phyloP scores from a whole-genome alignment of 2,329 filamentous ascomycete genomes.

The Penicillium concentricum region DNA sequence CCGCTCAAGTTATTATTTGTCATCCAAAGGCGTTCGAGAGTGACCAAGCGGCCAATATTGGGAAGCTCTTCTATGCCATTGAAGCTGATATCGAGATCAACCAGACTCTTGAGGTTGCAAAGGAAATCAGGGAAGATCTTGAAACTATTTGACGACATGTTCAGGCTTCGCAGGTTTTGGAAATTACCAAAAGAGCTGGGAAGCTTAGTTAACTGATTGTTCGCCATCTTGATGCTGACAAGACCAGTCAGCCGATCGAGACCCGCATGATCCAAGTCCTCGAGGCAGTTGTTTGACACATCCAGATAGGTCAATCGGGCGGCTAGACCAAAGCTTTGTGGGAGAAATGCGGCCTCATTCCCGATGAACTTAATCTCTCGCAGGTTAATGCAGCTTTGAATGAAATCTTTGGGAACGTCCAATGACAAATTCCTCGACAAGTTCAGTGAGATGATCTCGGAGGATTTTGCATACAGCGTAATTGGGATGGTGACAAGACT shows the following conservation, averaged over 20 bases:
- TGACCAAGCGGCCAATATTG: constrained; percentile 73
- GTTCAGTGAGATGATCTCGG: constrained; percentile 92
- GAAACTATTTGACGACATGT: constrained; percentile 91
- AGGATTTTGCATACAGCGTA: constrained; percentile 83
- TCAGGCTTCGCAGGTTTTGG: constrained; percentile 74
- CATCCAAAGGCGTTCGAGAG: constrained; percentile 85
- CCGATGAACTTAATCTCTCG: constrained; percentile 95
- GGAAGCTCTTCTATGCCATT: constrained; percentile 81
- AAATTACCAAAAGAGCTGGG: constrained; percentile 83
- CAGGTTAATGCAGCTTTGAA: constrained; percentile 85
- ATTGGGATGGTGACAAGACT: constrained; percentile 96
- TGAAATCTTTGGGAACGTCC: constrained; percentile 92
- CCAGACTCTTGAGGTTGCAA: constrained; percentile 75
- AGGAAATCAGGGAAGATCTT: constrained; percentile 82
- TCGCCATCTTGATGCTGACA: constrained; percentile 87
- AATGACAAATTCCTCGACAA: constrained; percentile 88
- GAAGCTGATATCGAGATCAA: constrained; percentile 95
- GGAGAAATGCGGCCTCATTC: constrained; percentile 85
- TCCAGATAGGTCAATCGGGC: constrained; percentile 82
- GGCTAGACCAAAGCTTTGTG: constrained; percentile 78
- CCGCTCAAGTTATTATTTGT: constrained; percentile 89
- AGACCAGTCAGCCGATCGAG: constrained; percentile 72
- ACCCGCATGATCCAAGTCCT: constrained; percentile 81
- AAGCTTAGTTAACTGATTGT: constrained; percentile 79
- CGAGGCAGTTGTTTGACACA: constrained; percentile 89